Evolutionary conservation across 1,284 basidiomycete species (phyloP), one percentile per base, ranked within the genome.

Genomic region (Dichomitus squalens): DNA sequence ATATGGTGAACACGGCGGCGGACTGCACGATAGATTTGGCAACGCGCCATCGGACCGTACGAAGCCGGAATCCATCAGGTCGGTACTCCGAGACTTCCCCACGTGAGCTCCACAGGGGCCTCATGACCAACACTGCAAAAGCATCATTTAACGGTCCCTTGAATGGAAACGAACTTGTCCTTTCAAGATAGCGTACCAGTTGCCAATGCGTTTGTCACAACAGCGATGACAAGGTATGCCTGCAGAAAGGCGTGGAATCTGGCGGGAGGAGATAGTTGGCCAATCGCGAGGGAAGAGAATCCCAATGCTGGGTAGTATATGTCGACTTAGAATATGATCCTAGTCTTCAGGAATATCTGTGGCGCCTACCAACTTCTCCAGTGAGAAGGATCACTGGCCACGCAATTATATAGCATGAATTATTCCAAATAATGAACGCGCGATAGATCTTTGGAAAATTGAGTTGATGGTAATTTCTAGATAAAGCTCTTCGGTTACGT

Each of bases 21-120:
- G 59, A 61, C 23, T 64, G 59, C 27, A 60, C 51, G 46, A 60
- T 59, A 21, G 59, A 60, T 31, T 59, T 59, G 21, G 58, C 29
- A 11, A 59, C 62, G 16, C 59, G 41, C 41, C 61, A 60, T 31
- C 53, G 52, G 36, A 61, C 49, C 38, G 47, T 43, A 8, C 57
- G 52, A 1, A 49, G 21, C 4, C 39, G 18, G 3, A 41, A 43
- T 11, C 51, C 27, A 8, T 41, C 31, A 8, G 51, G 44, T 8
- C 40, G 48, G 41, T 46, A 50, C 34, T 54, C 55, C 40, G 54
- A 35, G 12, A 38, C 47, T 36, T 44, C 36, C 34, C 36, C 16
- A 20, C 47, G 21, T 25, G 61, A 48, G 53, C 52, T 56, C 4
- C 60, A 31, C 27, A 64, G 60, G 31, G 53, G 58, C n/a, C 31